Evolutionary conservation across 2,329 filamentous ascomycete species (phyloP), one percentile per base, ranked within the genome.

Genomic region (Botryotinia narcissicola): DNA sequence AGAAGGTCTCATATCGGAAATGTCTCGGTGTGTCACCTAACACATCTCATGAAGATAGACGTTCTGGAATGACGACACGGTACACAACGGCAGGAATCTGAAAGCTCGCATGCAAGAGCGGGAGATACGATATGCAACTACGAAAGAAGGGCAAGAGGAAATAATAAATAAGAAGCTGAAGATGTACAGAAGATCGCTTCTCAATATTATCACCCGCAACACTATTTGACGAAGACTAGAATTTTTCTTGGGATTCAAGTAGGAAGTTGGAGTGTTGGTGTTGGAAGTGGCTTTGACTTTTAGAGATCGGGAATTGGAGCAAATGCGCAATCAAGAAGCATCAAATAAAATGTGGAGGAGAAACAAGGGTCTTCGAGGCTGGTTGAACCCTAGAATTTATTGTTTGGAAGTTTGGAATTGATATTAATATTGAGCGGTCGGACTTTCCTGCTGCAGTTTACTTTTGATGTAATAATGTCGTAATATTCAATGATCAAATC

Each of bases 11-110:
- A 73, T 73, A n/a, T 59, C 59, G 72, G 48, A 46, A 37, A 70
- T 54, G 54, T 63, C 29, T 71, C 72, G 72, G 71, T 69, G 71
- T 73, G 54, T 68, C 48, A 73, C 71, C 64, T 73, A 73, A 54
- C 22, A 40, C 71, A 73, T 73, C 42, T 59, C 71, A 69, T 20
- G 48, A 57, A 69, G 48, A 57, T 32, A 37, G n/a, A 32, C 25
- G 35, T 25, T 57, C 29, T 69, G 14, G 18, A 69, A 69, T 57
- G 66, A 57, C 48, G 48, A 37, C 32, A 54, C 32, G 46, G 46
- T 67, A 37, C 64, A 54, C 62, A 46, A 32, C 32, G 46, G 35
- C 66, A 44, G 48, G 40, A 66, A 69, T 25, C 16, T 37, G 18
- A 57, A 57, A 42, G 51, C 35, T 69, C 32, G 66, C 66, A 57